Conservation (phyloP, 192 early-diverging fungal genomes). For the Backusella liffmaniae region DNA sequence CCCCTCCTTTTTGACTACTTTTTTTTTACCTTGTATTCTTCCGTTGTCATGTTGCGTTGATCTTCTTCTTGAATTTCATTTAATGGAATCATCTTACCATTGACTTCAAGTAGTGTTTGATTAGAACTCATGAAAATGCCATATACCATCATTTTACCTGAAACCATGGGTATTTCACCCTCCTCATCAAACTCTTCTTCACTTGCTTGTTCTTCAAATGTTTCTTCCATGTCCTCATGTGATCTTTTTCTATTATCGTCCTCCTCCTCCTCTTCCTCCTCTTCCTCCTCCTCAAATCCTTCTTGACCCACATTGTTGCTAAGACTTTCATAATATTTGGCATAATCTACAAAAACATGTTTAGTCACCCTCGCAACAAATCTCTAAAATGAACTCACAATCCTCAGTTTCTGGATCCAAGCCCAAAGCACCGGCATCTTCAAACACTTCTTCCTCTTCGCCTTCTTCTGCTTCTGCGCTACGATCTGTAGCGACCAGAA, state of each 20-base stretch:
- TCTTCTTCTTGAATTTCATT: conserved; percentile 55
- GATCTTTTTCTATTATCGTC: conserved; percentile 9
- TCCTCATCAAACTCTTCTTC: conserved; percentile 24
- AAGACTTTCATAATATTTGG: conserved; percentile 31
- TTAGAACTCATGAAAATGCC: too few species aligned
- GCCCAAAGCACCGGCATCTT: conserved; percentile 37
- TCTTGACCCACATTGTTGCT: conserved; percentile 28
- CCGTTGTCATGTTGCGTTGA: conserved; percentile 52
- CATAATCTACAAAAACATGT: conserved; percentile 15
- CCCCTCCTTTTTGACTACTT: not conserved
- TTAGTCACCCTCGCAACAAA: too few species aligned
- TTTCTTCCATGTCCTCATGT: conserved; percentile 12
- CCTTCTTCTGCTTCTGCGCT: conserved; percentile 25
- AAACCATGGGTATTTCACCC: conserved; percentile 30
- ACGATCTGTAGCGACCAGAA: conserved; percentile 39
- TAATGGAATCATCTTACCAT: conserved; percentile 45
- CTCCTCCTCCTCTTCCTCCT: conserved; percentile 19
- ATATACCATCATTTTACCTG: conserved; percentile 17
- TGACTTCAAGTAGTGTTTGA: conserved; percentile 18
- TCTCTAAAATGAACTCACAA: conserved; percentile 30
- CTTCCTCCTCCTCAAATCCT: conserved; percentile 16
- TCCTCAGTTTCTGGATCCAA: conserved; percentile 43
- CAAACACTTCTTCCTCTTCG: conserved; percentile 35
- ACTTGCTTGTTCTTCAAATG: conserved; percentile 27
- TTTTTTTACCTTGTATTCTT: conserved; percentile 47